Evolutionary conservation across 192 early-diverging fungal genomes (phyloP).

Genomic region (Gamsiella multidivaricata): DNA sequence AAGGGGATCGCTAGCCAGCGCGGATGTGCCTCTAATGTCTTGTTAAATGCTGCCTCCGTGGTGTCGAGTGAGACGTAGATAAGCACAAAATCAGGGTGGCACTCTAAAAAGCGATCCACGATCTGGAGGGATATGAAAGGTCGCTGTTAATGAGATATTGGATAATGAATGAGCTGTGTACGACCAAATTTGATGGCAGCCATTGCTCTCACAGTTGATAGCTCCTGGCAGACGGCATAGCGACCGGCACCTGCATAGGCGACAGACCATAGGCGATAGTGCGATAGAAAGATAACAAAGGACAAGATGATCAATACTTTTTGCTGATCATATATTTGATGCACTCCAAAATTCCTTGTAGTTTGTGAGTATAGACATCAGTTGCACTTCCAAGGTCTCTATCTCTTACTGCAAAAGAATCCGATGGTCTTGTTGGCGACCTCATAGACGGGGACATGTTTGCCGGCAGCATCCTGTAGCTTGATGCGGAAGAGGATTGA

Average conservation of each 20-base stretch:
- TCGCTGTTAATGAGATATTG: not conserved
- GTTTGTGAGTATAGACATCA: not conserved
- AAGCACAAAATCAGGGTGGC: conserved; percentile 27
- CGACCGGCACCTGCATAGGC: conserved; percentile 23
- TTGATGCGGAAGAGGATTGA: conserved; percentile 50
- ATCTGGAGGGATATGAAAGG: conserved; percentile 2
- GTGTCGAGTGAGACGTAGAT: conserved; percentile 38
- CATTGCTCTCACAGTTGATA: conserved; percentile 8
- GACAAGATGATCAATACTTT: too few species aligned
- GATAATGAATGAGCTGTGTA: not conserved
- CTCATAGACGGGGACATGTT: conserved; percentile 45
- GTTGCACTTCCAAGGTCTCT: too few species aligned
- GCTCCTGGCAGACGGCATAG: conserved; percentile 39
- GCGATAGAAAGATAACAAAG: not conserved
- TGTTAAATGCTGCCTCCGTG: conserved; percentile 25
- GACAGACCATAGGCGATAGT: not conserved
- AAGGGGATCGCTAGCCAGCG: conserved; percentile 39
- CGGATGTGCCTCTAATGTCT: conserved; percentile 36
- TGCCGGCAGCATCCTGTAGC: conserved; percentile 34
- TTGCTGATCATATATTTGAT: too few species aligned
- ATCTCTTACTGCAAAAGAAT: conserved; percentile 39
- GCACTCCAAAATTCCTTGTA: too few species aligned
- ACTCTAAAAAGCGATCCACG: conserved; percentile 36
- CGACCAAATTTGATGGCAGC: not conserved
- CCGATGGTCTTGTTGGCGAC: conserved; percentile 48